These are phyloP conservation scores for Tetrahymena borealis DNA, from an alignment of 73 alveolate species.

Conservation along the genomic window DNA sequence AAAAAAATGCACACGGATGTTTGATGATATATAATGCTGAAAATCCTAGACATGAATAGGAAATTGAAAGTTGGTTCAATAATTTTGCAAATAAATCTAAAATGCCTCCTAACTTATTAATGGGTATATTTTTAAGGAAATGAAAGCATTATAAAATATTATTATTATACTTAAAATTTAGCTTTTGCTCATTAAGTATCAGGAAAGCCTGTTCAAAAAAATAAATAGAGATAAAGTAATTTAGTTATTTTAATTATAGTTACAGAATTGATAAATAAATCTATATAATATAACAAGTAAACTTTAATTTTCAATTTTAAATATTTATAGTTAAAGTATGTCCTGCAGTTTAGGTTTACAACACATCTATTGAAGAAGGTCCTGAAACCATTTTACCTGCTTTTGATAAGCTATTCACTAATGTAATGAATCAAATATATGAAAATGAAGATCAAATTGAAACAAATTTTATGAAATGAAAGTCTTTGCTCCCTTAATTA, in stretches of 20 bases:
- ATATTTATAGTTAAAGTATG: conserved; percentile 38
- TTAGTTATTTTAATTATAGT: too few relatives aligned
- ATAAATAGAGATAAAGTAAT: neutral
- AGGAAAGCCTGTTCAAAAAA: conserved; percentile 27
- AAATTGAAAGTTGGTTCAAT: conserved; percentile 53
- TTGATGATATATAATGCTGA: conserved; percentile 64
- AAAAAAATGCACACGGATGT: conserved; percentile 61
- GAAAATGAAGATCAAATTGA: conserved; percentile 62
- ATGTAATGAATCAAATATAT: conserved; percentile 46
- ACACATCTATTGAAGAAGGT: conserved; percentile 59
- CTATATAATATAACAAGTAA: conserved; percentile 39
- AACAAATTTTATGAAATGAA: conserved; percentile 54
- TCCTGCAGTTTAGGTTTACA: conserved; percentile 48
- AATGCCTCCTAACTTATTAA: conserved; percentile 59
- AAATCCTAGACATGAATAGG: conserved; percentile 54
- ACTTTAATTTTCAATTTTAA: conserved; percentile 20
- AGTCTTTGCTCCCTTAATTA: neutral
- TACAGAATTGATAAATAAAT: too few relatives aligned
- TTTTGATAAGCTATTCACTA: conserved; percentile 58
- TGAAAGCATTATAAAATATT: neutral
- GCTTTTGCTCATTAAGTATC: conserved; percentile 36
- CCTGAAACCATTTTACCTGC: conserved; percentile 57
- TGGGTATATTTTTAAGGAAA: too few relatives aligned
- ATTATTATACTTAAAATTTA: neutral
- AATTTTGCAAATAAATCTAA: conserved; percentile 58